Base-by-base conservation (phyloP, 352 stramenopile species). In the Globisporangium rhizosaccharum region DNA sequence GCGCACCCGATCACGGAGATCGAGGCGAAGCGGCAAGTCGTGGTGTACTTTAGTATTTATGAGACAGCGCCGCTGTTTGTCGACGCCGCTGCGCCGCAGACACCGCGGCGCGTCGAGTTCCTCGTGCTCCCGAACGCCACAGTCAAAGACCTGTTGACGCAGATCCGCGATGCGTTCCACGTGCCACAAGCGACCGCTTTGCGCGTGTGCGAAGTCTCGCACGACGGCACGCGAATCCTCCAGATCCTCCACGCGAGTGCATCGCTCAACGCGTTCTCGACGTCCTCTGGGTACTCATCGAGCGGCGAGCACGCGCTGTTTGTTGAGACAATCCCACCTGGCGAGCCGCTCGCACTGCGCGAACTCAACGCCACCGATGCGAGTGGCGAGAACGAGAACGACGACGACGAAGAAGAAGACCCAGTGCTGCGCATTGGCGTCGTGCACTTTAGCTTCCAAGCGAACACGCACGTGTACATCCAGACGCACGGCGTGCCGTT, bases 21-120 rank as follows among this genome's bases (percentile, higher is more conserved):
- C 50, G 86, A 96, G 61, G 79, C 81, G 1, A 94, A 93, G 69
- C 92, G 90, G 56, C 78, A 92, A 59, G 63, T 93, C 14, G 18
- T 75, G 3, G 75, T 95, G 23, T 81, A 89, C 57, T 65, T 91
- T 25, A 92, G 84, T 60, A 76, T 85, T 45, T 92, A 92, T 65
- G 86, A 15, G 33, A 5, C 26, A n/a, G 11, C 28, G 20, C 41
- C 25, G 20, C 39, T 36, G 44, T 92, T 94, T 51, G 70, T 77
- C 2, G 72, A 84, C 9, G 63, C 67, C 1, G 66, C 56, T n/a
- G 62, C 70, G 1, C 64, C 79, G 8, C 49, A 59, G 10, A 53
- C 58, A 12, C 53, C 72, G 17, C 76, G 73, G 17, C 69, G 74
- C 23, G 51, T 90, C 46, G 82, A 95, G 59, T 76, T 85, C 47